Conservation (phyloP, 495 filamentous ascomycete genomes). For the Hypoxylon lienhwacheense region DNA sequence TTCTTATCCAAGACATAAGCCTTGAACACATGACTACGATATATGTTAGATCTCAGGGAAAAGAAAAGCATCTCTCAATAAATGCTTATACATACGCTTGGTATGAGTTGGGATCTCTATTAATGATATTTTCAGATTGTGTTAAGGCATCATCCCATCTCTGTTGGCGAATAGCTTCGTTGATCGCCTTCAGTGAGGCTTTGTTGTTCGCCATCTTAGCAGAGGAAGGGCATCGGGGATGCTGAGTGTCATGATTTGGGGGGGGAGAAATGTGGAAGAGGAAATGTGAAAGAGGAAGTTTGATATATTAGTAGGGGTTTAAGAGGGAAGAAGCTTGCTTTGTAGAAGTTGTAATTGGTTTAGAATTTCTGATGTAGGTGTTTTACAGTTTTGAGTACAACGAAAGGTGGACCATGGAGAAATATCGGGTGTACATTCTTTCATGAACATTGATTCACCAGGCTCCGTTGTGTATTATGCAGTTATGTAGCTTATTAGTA, state of each 20-base stretch:
- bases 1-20: conserved; percentile 79
- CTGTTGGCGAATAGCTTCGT: conserved; percentile 73
- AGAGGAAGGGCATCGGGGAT: conserved; percentile 7
- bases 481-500: neutral
- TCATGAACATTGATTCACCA: neutral
- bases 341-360: neutral
- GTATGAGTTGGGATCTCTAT: conserved; percentile 76
- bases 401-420: conserved; percentile 2
- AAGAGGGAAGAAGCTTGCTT: too few relatives aligned
- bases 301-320: conserved; percentile 28
- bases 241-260: conserved; percentile 21
- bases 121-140: conserved; percentile 66
- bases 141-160: conserved; percentile 74
- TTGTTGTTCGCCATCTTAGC: conserved; percentile 64
- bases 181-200: conserved; percentile 79
- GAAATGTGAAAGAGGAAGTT: conserved; percentile 3
- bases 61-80: neutral
- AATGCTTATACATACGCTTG: conserved; percentile 62
- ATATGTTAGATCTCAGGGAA: conserved; percentile 12
- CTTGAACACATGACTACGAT: conserved; percentile 72
- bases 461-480: neutral
- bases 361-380: neutral
- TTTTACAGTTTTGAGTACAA: neutral
- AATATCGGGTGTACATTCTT: conserved; percentile 9
- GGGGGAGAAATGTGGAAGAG: conserved; percentile 4